Evolutionary conservation across 2,329 filamentous ascomycete genomes (phyloP), one percentile per base, ranked within the genome.

Genomic region (Fusarium subglutinans): DNA sequence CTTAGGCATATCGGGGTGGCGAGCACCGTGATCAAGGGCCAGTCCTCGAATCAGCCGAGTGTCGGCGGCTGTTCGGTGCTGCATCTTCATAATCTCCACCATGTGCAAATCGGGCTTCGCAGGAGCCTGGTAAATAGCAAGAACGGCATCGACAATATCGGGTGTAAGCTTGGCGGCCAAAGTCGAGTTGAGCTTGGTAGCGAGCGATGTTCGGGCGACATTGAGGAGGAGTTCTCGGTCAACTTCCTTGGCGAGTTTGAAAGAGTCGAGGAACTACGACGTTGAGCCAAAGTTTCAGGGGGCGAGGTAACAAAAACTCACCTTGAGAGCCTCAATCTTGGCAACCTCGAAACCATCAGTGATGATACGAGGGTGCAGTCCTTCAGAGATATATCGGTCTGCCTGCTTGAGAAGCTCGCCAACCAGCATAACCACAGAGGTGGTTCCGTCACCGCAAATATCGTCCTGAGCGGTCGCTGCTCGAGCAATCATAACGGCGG

Each of bases 61-160:
- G 83, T 99, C 96, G 38, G 96, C 94, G 67, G 96, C 95, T 59
- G 94, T 95, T 78, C 96, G 93, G 87, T 99, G 96, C 86, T 99
- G 96, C 96, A 99, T 98, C 83, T 97, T 98, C 96, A 99, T 99
- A 79, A 99, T 98, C 85, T 99, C 96, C 76, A 99, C 90, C 96
- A 99, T 99, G 87, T 98, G 96, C 80, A 99, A 85, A 85, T 99
- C 96, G 64, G 97, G 97, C 87, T 98, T 98, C 72, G 90, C 91
- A 33, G 94, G 94, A 24, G 94, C 87, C 82, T 95, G 90, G 87
- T 98, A 95, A 82, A 99, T 99, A 74, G 96, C 90, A 65, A 99
- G 91, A 54, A 99, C 96, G 68, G 96, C 94, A 82, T 99, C 96
- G 80, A 98, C 96, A 80, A 99, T 98, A 79, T 94, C 93, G 66